phyloP scores from a whole-genome alignment of 768 basidiomycete genomes.

The Amanita polypyramis region DNA sequence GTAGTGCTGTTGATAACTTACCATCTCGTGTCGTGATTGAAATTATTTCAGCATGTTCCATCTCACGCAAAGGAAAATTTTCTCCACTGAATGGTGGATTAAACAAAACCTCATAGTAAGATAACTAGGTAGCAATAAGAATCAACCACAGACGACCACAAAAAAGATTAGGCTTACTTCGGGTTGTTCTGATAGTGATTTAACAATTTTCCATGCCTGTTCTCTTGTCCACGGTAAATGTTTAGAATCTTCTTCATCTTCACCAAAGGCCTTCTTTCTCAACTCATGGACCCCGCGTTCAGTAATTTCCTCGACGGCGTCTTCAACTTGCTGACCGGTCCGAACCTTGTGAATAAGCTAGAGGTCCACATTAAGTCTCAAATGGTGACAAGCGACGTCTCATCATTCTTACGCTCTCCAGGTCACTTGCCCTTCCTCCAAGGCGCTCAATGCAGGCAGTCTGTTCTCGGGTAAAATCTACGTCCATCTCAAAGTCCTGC shows the following conservation, averaged over 20 bases:
- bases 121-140: conserved; percentile 34
- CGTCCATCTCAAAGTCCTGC: conserved; percentile 39
- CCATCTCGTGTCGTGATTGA: conserved; percentile 70
- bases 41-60: conserved; percentile 89
- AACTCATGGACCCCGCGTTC: conserved; percentile 70
- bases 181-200: conserved; percentile 51
- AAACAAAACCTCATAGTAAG: conserved; percentile 73
- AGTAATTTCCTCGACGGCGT: conserved; percentile 88
- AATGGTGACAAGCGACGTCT: background rate
- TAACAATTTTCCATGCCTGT: conserved; percentile 82
- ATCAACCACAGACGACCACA: background rate
- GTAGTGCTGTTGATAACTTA: conserved; percentile 14
- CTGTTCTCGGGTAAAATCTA: conserved; percentile 47
- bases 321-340: conserved; percentile 58
- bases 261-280: conserved; percentile 87
- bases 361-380: background rate
- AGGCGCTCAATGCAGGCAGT: conserved; percentile 55
- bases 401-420: conserved; percentile 56
- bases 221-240: conserved; percentile 72
- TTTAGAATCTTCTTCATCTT: conserved; percentile 85
- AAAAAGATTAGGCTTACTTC: conserved; percentile 40
- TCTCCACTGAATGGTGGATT: conserved; percentile 92
- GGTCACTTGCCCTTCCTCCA: conserved; percentile 86
- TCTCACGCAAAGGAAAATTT: conserved; percentile 63
- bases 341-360: conserved; percentile 83